These are phyloP conservation scores for Volvariella surrecta DNA, from an alignment of 1,284 basidiomycete genomes.

Conservation along the genomic window DNA sequence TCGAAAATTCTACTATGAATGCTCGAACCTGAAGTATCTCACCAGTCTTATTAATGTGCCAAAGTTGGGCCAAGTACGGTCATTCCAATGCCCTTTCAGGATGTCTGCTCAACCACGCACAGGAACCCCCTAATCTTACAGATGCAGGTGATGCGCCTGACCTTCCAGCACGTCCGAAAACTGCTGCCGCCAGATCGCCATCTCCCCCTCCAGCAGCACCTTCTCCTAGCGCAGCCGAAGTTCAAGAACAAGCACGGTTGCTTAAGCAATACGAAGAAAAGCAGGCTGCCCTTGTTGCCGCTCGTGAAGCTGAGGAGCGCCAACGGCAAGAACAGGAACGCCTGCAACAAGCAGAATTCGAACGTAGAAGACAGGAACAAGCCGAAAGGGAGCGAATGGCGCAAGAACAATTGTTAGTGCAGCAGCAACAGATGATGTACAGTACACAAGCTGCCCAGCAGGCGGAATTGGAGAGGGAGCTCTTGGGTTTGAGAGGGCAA, in stretches of 20 bases:
- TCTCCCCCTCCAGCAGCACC: constrained; percentile 61
- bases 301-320: constrained; percentile 80
- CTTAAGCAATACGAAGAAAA: constrained; percentile 97
- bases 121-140: constrained; percentile 92
- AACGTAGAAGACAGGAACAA: constrained; percentile 83
- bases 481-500: constrained; percentile 91
- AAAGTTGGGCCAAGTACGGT: constrained; percentile 78
- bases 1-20: constrained; percentile 96
- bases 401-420: constrained; percentile 82
- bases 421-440: constrained; percentile 73
- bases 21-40: constrained; percentile 92
- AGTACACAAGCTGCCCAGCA: constrained; percentile 65
- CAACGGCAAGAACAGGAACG: constrained; percentile 72
- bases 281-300: constrained; percentile 73
- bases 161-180: constrained; percentile 79
- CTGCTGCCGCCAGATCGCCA: constrained; percentile 40
- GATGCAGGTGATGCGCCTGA: constrained; percentile 82
- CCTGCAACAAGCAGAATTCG: constrained; percentile 85
- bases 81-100: neutral
- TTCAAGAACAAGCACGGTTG: constrained; percentile 91
- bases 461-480: constrained; percentile 82
- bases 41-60: constrained; percentile 95
- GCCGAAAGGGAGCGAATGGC: constrained; percentile 84
- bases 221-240: constrained; percentile 65
- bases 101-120: constrained; percentile 7